Percentiles rank a stretch among this genome's conserved stretches.
Evolutionary conservation across 1,284 basidiomycete genomes (phyloP).

Genomic region (Fomitopsis pinicola): DNA sequence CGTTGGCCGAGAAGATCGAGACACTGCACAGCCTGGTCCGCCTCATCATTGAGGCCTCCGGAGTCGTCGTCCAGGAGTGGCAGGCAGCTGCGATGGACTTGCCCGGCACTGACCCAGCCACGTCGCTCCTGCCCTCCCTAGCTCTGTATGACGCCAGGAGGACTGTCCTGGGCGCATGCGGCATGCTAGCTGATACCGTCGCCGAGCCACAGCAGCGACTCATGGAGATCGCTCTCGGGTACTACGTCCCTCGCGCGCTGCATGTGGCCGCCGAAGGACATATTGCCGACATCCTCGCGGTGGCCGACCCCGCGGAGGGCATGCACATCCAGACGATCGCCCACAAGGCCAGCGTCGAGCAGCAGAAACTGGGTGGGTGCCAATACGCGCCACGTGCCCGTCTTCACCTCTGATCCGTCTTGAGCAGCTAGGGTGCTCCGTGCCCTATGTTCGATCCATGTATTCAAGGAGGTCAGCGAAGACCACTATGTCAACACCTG

Average conservation of each 20-base stretch:
- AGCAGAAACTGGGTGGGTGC: conserved; percentile 9
- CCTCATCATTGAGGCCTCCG: conserved; percentile 5
- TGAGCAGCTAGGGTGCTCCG: conserved; percentile 10
- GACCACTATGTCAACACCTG: conserved; percentile 11
- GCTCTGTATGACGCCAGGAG: conserved; percentile 11
- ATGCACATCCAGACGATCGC: conserved; percentile 6
- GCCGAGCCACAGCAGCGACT: conserved; percentile 11
- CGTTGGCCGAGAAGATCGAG: not conserved
- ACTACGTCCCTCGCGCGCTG: conserved; percentile 13
- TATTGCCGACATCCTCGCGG: conserved; percentile 13
- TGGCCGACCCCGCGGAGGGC: conserved; percentile 7
- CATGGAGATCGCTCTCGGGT: conserved; percentile 11
- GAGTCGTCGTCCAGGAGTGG: conserved; percentile 8
- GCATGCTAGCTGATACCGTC: conserved; percentile 10
- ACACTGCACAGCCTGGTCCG: conserved; percentile 2
- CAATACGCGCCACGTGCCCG: too few species aligned
- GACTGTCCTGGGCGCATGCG: conserved; percentile 10
- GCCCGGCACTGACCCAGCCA: not conserved
- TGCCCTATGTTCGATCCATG: conserved; percentile 7
- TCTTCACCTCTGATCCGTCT: not conserved
- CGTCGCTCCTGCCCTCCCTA: conserved; percentile 4
- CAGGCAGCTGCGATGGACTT: not conserved
- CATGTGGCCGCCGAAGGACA: conserved; percentile 12
- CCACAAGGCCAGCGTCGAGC: conserved; percentile 1
- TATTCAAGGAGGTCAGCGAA: conserved; percentile 9